Base-by-base conservation (phyloP, 352 stramenopile species). In the Globisporangium paddicum region DNA sequence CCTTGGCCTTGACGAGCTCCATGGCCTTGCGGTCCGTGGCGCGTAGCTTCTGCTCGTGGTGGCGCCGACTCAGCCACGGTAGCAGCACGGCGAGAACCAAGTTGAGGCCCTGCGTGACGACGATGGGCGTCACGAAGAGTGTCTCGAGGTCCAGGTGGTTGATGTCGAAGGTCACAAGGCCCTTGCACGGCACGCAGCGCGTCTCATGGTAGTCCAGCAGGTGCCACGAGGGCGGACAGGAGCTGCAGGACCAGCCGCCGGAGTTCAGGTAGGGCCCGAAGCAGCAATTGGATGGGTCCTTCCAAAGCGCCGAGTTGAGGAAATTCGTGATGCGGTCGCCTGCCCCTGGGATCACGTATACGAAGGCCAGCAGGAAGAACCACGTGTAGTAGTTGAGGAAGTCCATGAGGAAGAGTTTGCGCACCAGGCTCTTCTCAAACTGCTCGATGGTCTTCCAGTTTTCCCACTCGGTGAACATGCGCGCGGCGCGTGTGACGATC, bases 321-420 rank as follows among this genome's bases (percentile, higher is more conserved):
- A 87, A 79, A 45, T 88, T 91, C 42, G 81, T 93, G 60, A 93
- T 89, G 13, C 76, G 81, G 70, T 93, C 79, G 21, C 83, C 83
- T n/a, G 72, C 75, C 18, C 83, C 83, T 1, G 83, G 83, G 58
- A 93, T 76, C 52, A 93, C 83, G 45, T 93, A 93, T 40, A 93
- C 77, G 60, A 93, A 93, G n/a, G 83, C 83, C 23, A 93, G 66
- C 32, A 90, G 60, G 58, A 93, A 91, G 64, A 93, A 93, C 83
- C 83, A 93, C 62, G 82, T 93, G 68, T 91, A 93, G 71, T 91
- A 91, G 70, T 93, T 93, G 63, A 93, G 77, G 50, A 93, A 93
- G 50, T 93, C 83, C 81, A 93, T 91, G 42, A 89, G 54, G 42
- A 93, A 93, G 13, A 93, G 58, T 54, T 91, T 93, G 40, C 79